A percentile compares a stretch with the other conserved stretches of the same genome.
Evolutionary conservation across 2,329 filamentous ascomycete species (phyloP).

Genomic region (Verticillium zaregamsianum): DNA sequence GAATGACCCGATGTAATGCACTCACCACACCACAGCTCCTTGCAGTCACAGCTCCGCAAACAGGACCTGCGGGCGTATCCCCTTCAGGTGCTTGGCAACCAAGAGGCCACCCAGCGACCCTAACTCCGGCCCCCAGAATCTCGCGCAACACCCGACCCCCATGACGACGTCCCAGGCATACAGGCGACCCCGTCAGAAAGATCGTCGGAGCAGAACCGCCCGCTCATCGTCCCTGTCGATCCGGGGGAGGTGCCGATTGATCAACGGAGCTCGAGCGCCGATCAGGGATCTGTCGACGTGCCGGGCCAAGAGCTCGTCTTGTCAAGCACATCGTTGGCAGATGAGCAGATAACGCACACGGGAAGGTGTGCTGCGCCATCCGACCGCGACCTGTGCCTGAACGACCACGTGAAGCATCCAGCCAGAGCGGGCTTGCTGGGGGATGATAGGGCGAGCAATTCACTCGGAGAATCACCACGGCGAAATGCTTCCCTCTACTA

Average conservation of each 20-base stretch:
- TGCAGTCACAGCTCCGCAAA: not conserved
- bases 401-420: not conserved
- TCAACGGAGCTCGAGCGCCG: not conserved
- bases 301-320: not conserved
- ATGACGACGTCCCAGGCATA: not conserved
- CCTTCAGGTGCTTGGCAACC: not conserved
- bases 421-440: not conserved
- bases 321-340: not conserved
- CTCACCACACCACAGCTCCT: not conserved
- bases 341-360: not conserved
- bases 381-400: not conserved
- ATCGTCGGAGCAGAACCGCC: slow-evolving; percentile 1
- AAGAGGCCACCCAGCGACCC: not conserved
- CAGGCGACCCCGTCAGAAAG: not conserved
- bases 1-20: not conserved
- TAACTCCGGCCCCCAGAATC: not conserved
- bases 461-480: not conserved
- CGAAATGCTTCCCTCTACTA: not conserved
- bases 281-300: not conserved
- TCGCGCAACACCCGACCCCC: not conserved
- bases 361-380: not conserved
- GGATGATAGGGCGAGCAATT: not conserved
- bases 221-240: slow-evolving; percentile 2
- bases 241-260: slow-evolving; percentile 1
- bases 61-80: not conserved